Base-by-base conservation (phyloP, 495 filamentous ascomycete species). In the Xylaria longipes region DNA sequence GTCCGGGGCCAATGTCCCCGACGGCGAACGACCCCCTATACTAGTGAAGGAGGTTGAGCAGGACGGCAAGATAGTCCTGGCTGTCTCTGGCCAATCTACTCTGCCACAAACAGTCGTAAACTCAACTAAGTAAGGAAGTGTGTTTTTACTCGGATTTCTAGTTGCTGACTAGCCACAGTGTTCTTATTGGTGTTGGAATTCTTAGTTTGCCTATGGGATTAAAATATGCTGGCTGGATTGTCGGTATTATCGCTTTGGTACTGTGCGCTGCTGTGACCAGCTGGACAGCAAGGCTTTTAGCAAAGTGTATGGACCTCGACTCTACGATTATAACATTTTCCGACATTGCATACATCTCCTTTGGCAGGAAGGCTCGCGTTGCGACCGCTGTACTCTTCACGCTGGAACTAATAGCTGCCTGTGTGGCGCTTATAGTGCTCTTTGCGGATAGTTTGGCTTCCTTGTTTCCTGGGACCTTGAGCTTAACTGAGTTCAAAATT, bases 51-150 rank as follows among this genome's bases (percentile, higher is more conserved):
- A 93, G 77, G 88, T 97, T 8, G 91, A 97, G 79, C 93, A 96
- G 76, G 94, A 97, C 78, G 96, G 96, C 31, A 93, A 92, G 70
- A 84, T 94, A 22, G 89, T 97, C 35, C 86, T 92, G 76, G 86
- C 95, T 33, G 89, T 98, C 8, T 88, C 96, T 70, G 96, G 96
- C 45, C 94, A 95, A 84, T 97, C 93, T 12, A 99, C 96, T 3
- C 83, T 98, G 37, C 94, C 95, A 2, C 96, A 99, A 82, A 98
- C 96, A 0, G 86, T 98, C 71, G 97, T 99, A 83, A 99, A 99
- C 79, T 96, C 93, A 20, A 94, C 97, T 65, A 99, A 99, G 83
- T 84, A 74, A 67, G 82, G 12, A 25, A 35, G 20, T 5, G 8
- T 9, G 8, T 45, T 56, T 6, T 35, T 5, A 27, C 11, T 35